Base-by-base conservation (phyloP, 2,329 filamentous ascomycete genomes). In the Purpureocillium lavendulum region DNA sequence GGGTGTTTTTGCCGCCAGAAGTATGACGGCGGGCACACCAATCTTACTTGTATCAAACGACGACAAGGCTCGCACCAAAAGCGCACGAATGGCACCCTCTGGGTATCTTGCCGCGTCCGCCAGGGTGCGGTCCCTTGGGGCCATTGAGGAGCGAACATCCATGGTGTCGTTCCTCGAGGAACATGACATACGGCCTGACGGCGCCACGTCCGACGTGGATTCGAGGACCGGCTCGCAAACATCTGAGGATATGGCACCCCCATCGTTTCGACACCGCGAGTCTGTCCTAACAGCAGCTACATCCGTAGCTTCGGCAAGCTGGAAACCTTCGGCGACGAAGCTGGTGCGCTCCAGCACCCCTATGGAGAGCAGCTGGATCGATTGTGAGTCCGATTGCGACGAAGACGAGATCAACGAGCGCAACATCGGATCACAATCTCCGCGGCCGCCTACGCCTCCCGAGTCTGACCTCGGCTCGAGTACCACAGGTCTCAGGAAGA, bases 11-110 rank as follows among this genome's bases (percentile, higher is more conserved):
- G 57, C 57, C 18, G 63, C 70, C 12, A 71, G 60, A 50, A 69
- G 67, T 41, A 69, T 77, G 65, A 73, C 73, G 6, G 66, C 72
- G 16, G 73, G 73, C 8, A 50, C 60, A 8, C 73, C 74, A 1
- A 54, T 57, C 10, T 55, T 54, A 29, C 51, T 55, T 3, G 50
- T 70, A 13, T 59, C 59, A 5, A 52, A 51, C 13, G 52, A 56
- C 6, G 56, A 58, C 38, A 45, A 46, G 28, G 43, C 36, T 15
- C 44, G 41, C 24, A 39, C 34, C 29, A 44, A 47, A 18, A 46
- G 26, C 11, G 35, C 38, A 33, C 47, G 41, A n/a, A 35, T 30
- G 31, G 18, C 36, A 4, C 40, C 43, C 6, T 49, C 49, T 18
- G 51, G 56, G 5, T 58, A 56, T 24, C 52, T 52, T n/a, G 47